Evolutionary conservation across 169 alveolate genomes (phyloP).

Genomic region (Besnoitia besnoiti): DNA sequence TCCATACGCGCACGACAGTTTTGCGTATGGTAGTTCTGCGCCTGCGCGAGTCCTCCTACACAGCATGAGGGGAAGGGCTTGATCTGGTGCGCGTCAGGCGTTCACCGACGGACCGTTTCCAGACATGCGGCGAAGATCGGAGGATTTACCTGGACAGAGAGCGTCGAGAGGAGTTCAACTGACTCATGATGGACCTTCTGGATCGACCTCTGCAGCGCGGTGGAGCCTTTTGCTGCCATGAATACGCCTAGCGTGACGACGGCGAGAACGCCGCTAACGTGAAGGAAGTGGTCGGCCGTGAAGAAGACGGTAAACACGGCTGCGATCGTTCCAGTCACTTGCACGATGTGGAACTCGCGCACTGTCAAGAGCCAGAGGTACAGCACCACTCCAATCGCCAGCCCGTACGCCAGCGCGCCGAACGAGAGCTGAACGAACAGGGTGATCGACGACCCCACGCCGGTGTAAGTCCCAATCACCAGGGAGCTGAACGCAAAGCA

Average conservation of each 20-base stretch:
- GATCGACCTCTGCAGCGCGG: slow-evolving; percentile 79
- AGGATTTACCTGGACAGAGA: background rate
- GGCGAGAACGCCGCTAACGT: slow-evolving; percentile 81
- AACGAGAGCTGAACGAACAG: background rate
- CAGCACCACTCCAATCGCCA: background rate
- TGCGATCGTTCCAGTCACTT: background rate
- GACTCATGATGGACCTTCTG: background rate
- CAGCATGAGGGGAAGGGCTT: too few relatives aligned
- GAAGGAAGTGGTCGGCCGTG: slow-evolving; percentile 76
- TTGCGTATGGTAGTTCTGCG: too few relatives aligned
- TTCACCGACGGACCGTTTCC: too few relatives aligned
- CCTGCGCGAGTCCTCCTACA: too few relatives aligned
- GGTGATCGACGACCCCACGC: background rate
- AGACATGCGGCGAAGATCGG: too few relatives aligned
- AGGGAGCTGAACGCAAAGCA: background rate
- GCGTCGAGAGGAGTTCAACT: background rate
- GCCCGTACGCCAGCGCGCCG: background rate
- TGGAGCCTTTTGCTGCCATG: slow-evolving; percentile 80
- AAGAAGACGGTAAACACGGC: slow-evolving; percentile 75
- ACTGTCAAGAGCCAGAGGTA: slow-evolving; percentile 7
- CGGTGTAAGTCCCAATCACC: background rate
- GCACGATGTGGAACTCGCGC: background rate
- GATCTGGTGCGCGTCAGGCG: too few relatives aligned
- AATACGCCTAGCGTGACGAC: slow-evolving; percentile 83
- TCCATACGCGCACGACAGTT: too few relatives aligned